Conservation (phyloP, 345 rosid genomes). For the Balakata baccata region DNA sequence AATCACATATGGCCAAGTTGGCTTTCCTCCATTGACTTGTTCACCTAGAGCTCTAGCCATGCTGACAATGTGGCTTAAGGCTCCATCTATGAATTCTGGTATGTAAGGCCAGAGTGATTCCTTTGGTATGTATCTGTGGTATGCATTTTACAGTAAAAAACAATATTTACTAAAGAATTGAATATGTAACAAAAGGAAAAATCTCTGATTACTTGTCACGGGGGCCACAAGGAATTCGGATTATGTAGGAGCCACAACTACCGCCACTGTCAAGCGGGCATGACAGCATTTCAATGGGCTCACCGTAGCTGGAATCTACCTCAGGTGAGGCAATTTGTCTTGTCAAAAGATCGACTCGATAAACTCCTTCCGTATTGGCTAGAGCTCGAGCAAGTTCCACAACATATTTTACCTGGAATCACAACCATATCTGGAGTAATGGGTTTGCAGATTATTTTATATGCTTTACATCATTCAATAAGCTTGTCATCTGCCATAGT, state of each 20-base stretch:
- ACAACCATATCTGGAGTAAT: neutral
- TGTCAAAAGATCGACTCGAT: constrained; percentile 63
- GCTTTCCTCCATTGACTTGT: constrained; percentile 50
- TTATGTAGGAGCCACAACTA: constrained; percentile 63
- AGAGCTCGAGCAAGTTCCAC: constrained; percentile 70
- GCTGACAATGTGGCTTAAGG: constrained; percentile 52
- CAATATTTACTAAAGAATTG: neutral
- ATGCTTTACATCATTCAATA: neutral
- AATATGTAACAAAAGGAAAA: neutral
- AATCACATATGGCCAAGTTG: constrained; percentile 64
- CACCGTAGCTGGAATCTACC: constrained; percentile 65
- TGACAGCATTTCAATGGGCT: constrained; percentile 77
- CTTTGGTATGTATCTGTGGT: constrained; percentile 55
- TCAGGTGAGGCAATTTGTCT: constrained; percentile 64
- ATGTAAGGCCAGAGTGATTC: constrained; percentile 70
- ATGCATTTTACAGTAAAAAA: neutral
- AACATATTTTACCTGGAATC: constrained; percentile 60
- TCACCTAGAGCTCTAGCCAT: constrained; percentile 61
- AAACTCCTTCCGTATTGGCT: constrained; percentile 51
- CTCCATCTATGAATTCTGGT: constrained; percentile 62
- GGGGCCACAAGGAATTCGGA: constrained; percentile 65
- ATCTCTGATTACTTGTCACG: constrained; percentile 39
- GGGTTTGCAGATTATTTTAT: neutral
- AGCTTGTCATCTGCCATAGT: neutral
- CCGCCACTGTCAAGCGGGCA: constrained; percentile 59